Base-by-base conservation (phyloP, 306 rosid genomes). In the Prunus padus region DNA sequence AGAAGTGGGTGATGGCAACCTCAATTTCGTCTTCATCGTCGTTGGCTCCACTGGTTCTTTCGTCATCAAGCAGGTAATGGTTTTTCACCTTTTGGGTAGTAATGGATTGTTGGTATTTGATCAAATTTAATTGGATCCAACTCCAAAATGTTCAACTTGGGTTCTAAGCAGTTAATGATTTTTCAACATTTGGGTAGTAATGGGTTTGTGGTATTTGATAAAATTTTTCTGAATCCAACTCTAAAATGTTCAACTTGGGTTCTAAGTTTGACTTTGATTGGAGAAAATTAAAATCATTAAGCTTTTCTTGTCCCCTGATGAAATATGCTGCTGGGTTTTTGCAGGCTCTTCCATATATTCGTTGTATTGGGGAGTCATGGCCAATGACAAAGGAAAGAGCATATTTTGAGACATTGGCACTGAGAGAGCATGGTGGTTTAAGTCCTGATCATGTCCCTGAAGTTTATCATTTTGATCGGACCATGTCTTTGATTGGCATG, bases 1-100 rank as follows among this genome's bases (percentile, higher is more conserved):
- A 75, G 97, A 95, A 86, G 96, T 95, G 63, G 97, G 98, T 44
- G 97, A 90, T 77, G 98, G 97, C n/a, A 92, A 95, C 82, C 92
- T 92, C 42, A 95, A 95, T 67, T 87, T 89, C 44, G 97, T 92
- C 73, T 92, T 49, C 91, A 80, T 95, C 67, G 79, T 92, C 65
- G 46, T 82, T 45, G 90, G 85, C 33, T 79, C 97, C 51, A 26
- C 74, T 3, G 96, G 92, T 46, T 95, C 97, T 74, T 45, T 92
- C 51, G 97, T 95, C 87, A 72, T 95, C 90, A 95, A 92, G 76
- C 97, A 94, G 95, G 97, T 91, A 23, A 19, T 68, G 19, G 4
- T 8, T 56, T 26, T 46, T 25, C 40, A 15, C 25, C 50, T 46
- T 52, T 52, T 74, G 77, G 78, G 80, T 44, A 40, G 6, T 60